phyloP scores from a whole-genome alignment of 441 rosid genomes.

The Sinapis alba region DNA sequence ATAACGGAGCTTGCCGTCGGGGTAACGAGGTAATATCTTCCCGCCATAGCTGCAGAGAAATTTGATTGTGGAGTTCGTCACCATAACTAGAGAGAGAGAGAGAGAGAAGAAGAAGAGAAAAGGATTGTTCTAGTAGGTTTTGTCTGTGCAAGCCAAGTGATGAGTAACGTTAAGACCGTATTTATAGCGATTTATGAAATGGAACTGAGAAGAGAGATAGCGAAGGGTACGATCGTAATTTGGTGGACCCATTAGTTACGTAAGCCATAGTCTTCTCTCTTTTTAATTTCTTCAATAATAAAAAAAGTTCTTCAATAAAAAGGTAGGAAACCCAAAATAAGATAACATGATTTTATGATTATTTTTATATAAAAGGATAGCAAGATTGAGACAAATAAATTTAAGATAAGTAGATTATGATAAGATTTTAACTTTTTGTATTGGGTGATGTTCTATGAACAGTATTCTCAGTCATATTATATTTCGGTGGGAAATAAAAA shows the following conservation, averaged over 20 bases:
- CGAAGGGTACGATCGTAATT: slow-evolving; percentile 37
- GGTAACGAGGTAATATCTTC: slow-evolving; percentile 77
- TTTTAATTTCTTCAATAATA: background rate
- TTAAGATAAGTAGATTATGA: slow-evolving; percentile 14
- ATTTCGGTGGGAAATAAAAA: slow-evolving; percentile 4
- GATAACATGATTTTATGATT: background rate
- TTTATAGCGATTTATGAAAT: slow-evolving; percentile 31
- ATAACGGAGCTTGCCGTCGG: slow-evolving; percentile 91
- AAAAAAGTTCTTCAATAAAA: background rate
- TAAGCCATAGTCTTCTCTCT: slow-evolving; percentile 17
- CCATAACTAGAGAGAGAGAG: slow-evolving; percentile 25
- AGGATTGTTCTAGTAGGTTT: slow-evolving; percentile 29
- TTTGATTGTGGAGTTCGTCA: slow-evolving; percentile 55
- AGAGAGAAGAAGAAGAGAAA: slow-evolving; percentile 14
- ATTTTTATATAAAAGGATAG: background rate
- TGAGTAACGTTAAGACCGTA: slow-evolving; percentile 22
- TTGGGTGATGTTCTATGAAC: background rate
- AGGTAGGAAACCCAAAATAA: background rate
- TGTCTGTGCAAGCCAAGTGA: slow-evolving; percentile 38
- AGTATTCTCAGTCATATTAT: background rate
- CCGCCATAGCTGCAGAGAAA: slow-evolving; percentile 95
- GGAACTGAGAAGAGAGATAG: background rate
- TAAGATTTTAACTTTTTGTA: slow-evolving; percentile 15
- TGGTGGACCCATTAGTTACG: slow-evolving; percentile 28
- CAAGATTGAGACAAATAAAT: background rate